These are phyloP conservation scores for Fusarium nisikadoi DNA, from an alignment of 2,329 filamentous ascomycete species.

Conservation along the genomic window DNA sequence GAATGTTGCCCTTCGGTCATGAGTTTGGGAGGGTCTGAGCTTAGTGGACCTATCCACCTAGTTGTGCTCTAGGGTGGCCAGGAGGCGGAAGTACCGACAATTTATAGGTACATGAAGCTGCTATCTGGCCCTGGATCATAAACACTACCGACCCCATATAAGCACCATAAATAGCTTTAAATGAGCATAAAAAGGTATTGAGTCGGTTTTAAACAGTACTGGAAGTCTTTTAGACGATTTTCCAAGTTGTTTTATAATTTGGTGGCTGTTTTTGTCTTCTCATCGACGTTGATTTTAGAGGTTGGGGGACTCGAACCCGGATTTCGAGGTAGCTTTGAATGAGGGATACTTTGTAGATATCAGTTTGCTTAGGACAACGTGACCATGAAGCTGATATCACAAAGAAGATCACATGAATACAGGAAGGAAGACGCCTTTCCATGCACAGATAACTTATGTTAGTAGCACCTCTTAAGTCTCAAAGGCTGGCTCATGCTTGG, in stretches of 20 bases:
- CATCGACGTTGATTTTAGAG: background rate
- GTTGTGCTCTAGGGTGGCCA: conserved; percentile 13
- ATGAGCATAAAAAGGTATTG: fast-evolving
- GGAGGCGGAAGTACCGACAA: background rate
- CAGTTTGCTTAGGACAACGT: conserved; percentile 1
- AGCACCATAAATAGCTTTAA: background rate
- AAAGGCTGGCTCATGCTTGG: background rate
- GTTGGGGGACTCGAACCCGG: background rate
- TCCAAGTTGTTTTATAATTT: fast-evolving
- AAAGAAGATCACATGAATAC: background rate
- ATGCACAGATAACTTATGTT: background rate
- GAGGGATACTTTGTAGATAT: background rate
- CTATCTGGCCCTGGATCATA: background rate
- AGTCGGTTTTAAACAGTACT: fast-evolving
- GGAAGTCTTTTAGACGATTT: fast-evolving
- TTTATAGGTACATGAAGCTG: background rate
- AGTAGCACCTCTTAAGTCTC: too few species aligned
- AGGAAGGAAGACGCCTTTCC: background rate
- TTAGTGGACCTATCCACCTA: conserved; percentile 19
- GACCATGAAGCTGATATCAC: background rate
- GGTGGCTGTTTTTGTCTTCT: background rate
- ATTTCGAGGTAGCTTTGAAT: background rate
- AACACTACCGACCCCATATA: background rate
- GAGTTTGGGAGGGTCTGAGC: conserved; percentile 16
- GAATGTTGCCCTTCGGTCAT: conserved; percentile 32